Base-by-base conservation (phyloP, 1,139 yeast genomes). In the Pichia sp. region DNA sequence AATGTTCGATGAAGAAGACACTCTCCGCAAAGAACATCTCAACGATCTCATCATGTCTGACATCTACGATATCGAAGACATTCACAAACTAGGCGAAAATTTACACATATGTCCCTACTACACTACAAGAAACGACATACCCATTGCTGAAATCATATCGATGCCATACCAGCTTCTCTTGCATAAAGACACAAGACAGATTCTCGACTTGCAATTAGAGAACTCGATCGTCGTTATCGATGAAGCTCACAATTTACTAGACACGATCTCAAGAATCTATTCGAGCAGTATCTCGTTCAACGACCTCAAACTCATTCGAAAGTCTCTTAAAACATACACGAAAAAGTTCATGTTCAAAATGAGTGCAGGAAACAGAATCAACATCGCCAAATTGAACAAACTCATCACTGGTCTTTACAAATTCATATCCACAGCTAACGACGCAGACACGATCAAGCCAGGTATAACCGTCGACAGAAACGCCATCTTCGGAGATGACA, bases 211-310 rank as follows among this genome's bases (percentile, higher is more conserved):
- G 6, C 73, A 82, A 42, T 61, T 91, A 15, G 73, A 76, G 44
- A 76, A 81, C 51, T 75, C 93, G 0, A 76, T 91, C 7, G 78
- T 93, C 1, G 77, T 93, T 4, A 83, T 91, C 34, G 99, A 91
- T 62, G 99, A 91, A 61, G 98, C 98, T 0, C 99, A 91, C 62
- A 91, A 91, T 61, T 68, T 91, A 36, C 63, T 90, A 30, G 97
- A 90, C 56, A 82, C 91, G 0, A 80, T 91, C 4, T 77, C 84
- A 1, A 70, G 86, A 1, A 69, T 91, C 53, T 76, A 85, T 58
- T 88, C 96, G 0, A 75, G 81, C 1, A 65, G 76, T 4, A 69
- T 91, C 1, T 71, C 85, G 0, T 58, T 71, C 1, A 47, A 57
- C 0, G 91, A 86, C 28, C 67, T 87, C 12, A 49, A 60, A 4